phyloP scores from a whole-genome alignment of 2,329 filamentous ascomycete species.

The Claviceps spartinae region DNA sequence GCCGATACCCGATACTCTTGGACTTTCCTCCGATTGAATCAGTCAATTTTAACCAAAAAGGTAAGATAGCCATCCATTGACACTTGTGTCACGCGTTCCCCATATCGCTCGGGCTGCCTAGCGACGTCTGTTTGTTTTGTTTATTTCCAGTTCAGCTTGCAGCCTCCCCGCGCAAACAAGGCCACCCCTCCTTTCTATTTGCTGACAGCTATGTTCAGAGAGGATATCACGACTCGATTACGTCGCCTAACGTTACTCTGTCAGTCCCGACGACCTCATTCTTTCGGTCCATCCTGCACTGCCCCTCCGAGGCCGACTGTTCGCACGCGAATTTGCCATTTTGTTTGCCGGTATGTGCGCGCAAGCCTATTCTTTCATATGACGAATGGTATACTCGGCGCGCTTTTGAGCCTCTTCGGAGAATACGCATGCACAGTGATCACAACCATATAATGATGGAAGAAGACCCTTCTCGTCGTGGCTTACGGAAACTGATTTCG shows the following conservation, averaged over 20 bases:
- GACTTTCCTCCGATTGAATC: too few species aligned
- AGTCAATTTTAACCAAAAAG: neutral
- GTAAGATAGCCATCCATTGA: neutral
- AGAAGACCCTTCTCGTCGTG: slow-evolving; percentile 9
- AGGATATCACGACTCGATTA: neutral
- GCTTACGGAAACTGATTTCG: slow-evolving; percentile 18
- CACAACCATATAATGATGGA: slow-evolving; percentile 12
- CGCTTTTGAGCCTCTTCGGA: neutral
- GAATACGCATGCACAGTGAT: neutral
- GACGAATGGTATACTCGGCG: neutral
- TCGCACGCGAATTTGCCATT: neutral
- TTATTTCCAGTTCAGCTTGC: neutral
- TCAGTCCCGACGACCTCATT: slow-evolving; percentile 1
- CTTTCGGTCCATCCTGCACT: neutral
- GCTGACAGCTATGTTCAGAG: neutral
- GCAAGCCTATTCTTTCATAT: neutral
- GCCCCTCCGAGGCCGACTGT: neutral
- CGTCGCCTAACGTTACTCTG: neutral
- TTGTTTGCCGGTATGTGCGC: slow-evolving; percentile 3
- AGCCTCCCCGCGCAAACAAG: neutral
- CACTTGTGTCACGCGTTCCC: neutral
- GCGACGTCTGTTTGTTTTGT: neutral
- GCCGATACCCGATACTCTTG: neutral
- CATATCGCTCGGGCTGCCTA: neutral
- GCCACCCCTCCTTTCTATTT: neutral